phyloP scores from a whole-genome alignment of 106 monocot species.

The Cymbidium sinense region DNA sequence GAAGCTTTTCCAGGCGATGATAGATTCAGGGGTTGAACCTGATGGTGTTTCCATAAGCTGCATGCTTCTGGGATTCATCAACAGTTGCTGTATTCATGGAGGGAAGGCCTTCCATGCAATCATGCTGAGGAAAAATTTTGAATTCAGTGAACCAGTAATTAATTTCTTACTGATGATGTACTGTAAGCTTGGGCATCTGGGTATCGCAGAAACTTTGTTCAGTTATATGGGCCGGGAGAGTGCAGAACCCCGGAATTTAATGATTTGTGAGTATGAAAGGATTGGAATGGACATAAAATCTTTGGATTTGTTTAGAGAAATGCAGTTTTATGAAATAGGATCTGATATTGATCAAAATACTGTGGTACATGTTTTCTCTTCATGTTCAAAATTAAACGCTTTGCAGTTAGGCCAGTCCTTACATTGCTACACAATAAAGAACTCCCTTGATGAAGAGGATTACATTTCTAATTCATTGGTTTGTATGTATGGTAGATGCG shows the following conservation, averaged over 20 bases:
- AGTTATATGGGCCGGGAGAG: conserved; percentile 13
- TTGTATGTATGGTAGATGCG: conserved; percentile 58
- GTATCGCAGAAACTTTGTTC: conserved; percentile 33
- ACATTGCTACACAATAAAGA: conserved; percentile 51
- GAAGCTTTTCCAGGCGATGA: conserved; percentile 37
- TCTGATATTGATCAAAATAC: conserved; percentile 16
- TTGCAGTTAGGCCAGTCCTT: conserved; percentile 43
- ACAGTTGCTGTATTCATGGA: conserved; percentile 15
- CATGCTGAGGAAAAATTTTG: conserved; percentile 49
- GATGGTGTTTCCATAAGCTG: conserved; percentile 57
- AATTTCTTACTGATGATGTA: conserved; percentile 55
- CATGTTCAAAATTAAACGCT: conserved; percentile 39
- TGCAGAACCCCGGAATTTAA: conserved; percentile 49
- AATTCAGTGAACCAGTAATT: conserved; percentile 8
- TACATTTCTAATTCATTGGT: conserved; percentile 51
- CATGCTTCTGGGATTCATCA: conserved; percentile 42
- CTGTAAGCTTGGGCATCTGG: conserved; percentile 36
- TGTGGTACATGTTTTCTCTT: conserved; percentile 45
- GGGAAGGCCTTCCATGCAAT: conserved; percentile 64
- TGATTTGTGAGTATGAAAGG: conserved; percentile 47
- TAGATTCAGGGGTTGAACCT: conserved; percentile 35
- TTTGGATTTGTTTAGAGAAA: conserved; percentile 52
- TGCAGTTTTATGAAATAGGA: conserved; percentile 23
- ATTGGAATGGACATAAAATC: conserved; percentile 34
- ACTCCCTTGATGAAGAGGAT: conserved; percentile 10